Base-by-base conservation (phyloP, 768 basidiomycete species). In the Tulasnella calospora region DNA sequence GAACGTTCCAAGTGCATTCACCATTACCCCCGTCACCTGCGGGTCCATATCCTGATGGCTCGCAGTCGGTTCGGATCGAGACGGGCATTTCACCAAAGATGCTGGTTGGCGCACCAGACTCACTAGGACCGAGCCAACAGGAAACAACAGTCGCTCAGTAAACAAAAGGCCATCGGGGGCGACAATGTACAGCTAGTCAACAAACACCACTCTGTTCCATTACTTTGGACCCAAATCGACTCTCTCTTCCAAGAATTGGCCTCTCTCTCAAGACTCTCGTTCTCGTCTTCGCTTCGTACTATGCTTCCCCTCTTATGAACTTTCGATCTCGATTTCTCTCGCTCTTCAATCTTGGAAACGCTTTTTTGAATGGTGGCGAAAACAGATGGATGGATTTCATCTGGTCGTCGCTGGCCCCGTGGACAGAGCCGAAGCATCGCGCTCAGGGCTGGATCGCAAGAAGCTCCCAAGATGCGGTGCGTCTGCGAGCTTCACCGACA, bases 161-260 rank as follows among this genome's bases (percentile, higher is more conserved):
- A 67, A 17, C 33, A 27, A 67, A 67, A 67, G 44, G 17, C 33
- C 61, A 67, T 35, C 27, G 33, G 30, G 27, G 61, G 61, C 27
- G 33, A 67, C 27, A 27, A 35, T 67, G 61, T 67, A 67, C 61
- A 67, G 61, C 10, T 67, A 67, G 61, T 33, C 61, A 67, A 67
- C 61, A 27, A 67, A 67, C 61, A 67, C 61, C 61, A 35, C 61
- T 67, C 61, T 67, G 61, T 67, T 67, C 61, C 61, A 67, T 67
- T 67, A 67, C 30, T 27, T 67, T 67, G 61, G 61, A 67, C 33
- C 61, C 61, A 27, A 67, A 67, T 67, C 61, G 27, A 67, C 61
- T 67, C 61, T 67, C 61, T 33, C 61, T 35, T 67, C 61, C 30
- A 67, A 67, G 61, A 67, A 30, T 67, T 7, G 61, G 61, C 33